phyloP scores from a whole-genome alignment of 768 basidiomycete genomes.

The Amanita phalloides region DNA sequence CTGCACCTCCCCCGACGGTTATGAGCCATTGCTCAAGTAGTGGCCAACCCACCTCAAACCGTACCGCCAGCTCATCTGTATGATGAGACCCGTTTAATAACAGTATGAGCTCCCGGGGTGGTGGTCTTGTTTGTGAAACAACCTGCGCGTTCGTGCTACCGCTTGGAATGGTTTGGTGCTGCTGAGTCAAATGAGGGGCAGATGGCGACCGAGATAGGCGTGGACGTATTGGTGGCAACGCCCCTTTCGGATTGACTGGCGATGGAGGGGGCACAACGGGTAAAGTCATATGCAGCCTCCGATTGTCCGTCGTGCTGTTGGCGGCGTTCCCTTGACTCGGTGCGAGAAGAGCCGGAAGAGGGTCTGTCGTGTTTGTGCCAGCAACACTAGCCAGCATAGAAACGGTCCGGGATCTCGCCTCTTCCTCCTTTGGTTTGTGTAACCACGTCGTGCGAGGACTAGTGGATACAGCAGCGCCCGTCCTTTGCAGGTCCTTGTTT shows the following conservation, averaged over 20 bases:
- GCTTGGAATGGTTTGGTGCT: slow-evolving; percentile 4
- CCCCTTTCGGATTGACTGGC: slow-evolving; percentile 25
- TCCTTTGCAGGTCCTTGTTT: slow-evolving; percentile 42
- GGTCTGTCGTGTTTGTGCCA: not conserved
- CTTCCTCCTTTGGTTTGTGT: slow-evolving; percentile 25
- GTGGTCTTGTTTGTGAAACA: slow-evolving; percentile 20
- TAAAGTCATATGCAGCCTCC: slow-evolving; percentile 29
- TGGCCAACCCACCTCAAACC: slow-evolving; percentile 78
- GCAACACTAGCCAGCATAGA: slow-evolving; percentile 7
- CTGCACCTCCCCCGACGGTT: slow-evolving; percentile 46
- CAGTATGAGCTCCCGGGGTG: slow-evolving; percentile 44
- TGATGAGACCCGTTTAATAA: slow-evolving; percentile 86
- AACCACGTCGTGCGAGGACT: slow-evolving; percentile 37
- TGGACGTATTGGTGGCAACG: slow-evolving; percentile 29
- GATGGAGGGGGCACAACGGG: slow-evolving; percentile 28
- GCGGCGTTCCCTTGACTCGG: slow-evolving; percentile 15
- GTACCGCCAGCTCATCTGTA: slow-evolving; percentile 81
- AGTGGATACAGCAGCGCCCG: slow-evolving; percentile 18
- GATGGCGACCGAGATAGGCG: slow-evolving; percentile 52
- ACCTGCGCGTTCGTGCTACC: slow-evolving; percentile 7
- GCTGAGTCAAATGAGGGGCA: slow-evolving; percentile 26
- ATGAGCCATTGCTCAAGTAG: slow-evolving; percentile 65
- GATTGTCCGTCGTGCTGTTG: slow-evolving; percentile 7
- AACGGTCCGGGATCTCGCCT: slow-evolving; percentile 8
- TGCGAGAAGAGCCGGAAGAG: not conserved